Percentiles rank a stretch among this genome's conserved stretches.
Conservation (phyloP, 2,329 filamentous ascomycete genomes). For the Xylariales sp. region DNA sequence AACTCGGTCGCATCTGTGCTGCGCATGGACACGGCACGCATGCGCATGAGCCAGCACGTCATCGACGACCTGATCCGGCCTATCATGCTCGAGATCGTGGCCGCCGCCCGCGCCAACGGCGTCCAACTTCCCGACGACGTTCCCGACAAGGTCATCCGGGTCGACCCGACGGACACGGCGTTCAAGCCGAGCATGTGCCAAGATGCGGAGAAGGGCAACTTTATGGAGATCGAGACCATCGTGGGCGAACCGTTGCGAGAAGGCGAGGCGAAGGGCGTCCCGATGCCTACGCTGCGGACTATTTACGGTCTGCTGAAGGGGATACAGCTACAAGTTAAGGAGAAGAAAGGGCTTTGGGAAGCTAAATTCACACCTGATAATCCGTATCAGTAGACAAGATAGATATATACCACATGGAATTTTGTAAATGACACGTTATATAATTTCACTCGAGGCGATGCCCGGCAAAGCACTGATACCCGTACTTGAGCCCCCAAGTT, state of each 20-base stretch:
- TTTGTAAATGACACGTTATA: too few species aligned
- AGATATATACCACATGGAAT: too few species aligned
- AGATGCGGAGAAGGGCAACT: conserved; percentile 64
- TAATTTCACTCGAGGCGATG: too few species aligned
- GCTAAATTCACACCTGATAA: conserved; percentile 42
- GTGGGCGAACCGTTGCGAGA: conserved; percentile 67
- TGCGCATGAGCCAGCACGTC: conserved; percentile 58
- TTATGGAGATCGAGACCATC: conserved; percentile 67
- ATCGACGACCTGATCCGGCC: conserved; percentile 62
- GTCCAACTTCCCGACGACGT: conserved; percentile 55
- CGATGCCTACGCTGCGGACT: conserved; percentile 60
- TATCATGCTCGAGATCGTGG: conserved; percentile 64
- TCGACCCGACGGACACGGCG: conserved; percentile 61
- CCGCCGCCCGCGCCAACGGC: conserved; percentile 57
- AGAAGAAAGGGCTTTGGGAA: conserved; percentile 55
- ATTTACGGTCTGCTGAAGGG: conserved; percentile 61
- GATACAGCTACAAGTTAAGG: conserved; percentile 61
- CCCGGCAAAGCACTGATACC: too few species aligned
- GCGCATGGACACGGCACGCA: conserved; percentile 61
- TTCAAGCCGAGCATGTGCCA: conserved; percentile 66
- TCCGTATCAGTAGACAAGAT: conserved; percentile 36
- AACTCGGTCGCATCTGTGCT: conserved; percentile 65
- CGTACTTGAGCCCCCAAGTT: too few species aligned
- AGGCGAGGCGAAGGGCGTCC: conserved; percentile 59
- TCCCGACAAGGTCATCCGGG: conserved; percentile 58